Evolutionary conservation across 2,329 filamentous ascomycete genomes (phyloP).

Genomic region (Alternaria arborescens): DNA sequence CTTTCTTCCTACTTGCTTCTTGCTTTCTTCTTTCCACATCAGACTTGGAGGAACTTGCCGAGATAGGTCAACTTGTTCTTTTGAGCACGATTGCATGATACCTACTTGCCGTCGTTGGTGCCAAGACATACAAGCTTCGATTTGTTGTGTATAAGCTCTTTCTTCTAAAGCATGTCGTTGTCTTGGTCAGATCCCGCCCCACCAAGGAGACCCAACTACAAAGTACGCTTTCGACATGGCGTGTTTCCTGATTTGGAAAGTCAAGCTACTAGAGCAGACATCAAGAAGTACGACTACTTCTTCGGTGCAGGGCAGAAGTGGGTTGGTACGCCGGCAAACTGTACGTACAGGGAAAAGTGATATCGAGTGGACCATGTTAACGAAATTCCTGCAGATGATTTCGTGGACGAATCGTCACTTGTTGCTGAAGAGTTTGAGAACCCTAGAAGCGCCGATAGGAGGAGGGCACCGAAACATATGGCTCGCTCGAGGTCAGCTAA

Average conservation of each 20-base stretch:
- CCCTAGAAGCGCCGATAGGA: background rate
- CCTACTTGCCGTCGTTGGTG: background rate
- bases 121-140: background rate
- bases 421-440: constrained; percentile 22
- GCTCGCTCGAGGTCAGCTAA: constrained; percentile 2
- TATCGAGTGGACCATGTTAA: background rate
- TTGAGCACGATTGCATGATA: background rate
- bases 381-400: constrained; percentile 21
- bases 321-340: constrained; percentile 22
- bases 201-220: constrained; percentile 27
- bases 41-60: background rate
- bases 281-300: constrained; percentile 39
- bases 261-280: constrained; percentile 28
- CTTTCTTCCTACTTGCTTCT: background rate
- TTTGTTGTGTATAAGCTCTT: background rate
- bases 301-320: constrained; percentile 27
- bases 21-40: background rate
- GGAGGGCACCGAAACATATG: constrained; percentile 10
- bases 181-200: constrained; percentile 2
- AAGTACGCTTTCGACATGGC: constrained; percentile 31
- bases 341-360: constrained; percentile 16
- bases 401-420: constrained; percentile 28
- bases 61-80: background rate
- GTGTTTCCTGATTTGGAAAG: constrained; percentile 27
- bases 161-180: background rate